Percentiles rank a stretch among this genome's conserved stretches.
Evolutionary conservation across 257 asterid genomes (phyloP).

Genomic region (Avicennia marina): DNA sequence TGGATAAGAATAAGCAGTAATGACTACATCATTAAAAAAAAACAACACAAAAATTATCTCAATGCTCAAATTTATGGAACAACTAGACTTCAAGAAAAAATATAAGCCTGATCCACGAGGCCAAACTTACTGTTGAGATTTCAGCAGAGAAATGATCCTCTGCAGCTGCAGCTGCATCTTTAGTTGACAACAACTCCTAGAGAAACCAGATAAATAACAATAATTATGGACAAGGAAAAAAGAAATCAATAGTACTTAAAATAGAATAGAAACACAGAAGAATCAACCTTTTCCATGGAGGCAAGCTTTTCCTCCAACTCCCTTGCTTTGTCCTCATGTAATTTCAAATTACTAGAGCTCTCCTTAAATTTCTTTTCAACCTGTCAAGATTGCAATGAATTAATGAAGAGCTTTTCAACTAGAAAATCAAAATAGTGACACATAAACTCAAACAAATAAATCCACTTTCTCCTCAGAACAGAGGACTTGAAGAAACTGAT

Average conservation of each 20-base stretch:
- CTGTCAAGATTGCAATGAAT: constrained; percentile 28
- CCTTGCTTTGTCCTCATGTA: constrained; percentile 56
- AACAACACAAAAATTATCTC: background rate
- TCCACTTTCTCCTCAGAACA: background rate
- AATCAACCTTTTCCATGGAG: constrained; percentile 59
- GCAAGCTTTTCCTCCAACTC: constrained; percentile 81
- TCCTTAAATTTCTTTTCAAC: constrained; percentile 58
- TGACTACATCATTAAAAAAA: background rate
- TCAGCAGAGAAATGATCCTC: constrained; percentile 79
- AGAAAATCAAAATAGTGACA: background rate
- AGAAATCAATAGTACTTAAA: constrained; percentile 1
- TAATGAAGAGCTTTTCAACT: background rate
- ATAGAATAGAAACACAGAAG: constrained; percentile 1
- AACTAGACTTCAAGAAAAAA: background rate
- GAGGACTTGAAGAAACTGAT: constrained; percentile 1
- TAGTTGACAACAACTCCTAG: constrained; percentile 67
- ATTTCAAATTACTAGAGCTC: constrained; percentile 44
- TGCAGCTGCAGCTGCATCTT: constrained; percentile 58
- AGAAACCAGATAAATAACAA: constrained; percentile 15
- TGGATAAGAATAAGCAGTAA: background rate
- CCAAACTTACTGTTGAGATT: constrained; percentile 60
- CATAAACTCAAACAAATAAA: background rate
- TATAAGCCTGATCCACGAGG: background rate
- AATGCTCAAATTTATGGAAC: constrained; percentile 8
- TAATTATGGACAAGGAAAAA: background rate